A percentile compares a stretch with the other conserved stretches of the same genome.
Evolutionary conservation across 2,329 filamentous ascomycete genomes (phyloP).

Genomic region (Erysiphe pulchra): DNA sequence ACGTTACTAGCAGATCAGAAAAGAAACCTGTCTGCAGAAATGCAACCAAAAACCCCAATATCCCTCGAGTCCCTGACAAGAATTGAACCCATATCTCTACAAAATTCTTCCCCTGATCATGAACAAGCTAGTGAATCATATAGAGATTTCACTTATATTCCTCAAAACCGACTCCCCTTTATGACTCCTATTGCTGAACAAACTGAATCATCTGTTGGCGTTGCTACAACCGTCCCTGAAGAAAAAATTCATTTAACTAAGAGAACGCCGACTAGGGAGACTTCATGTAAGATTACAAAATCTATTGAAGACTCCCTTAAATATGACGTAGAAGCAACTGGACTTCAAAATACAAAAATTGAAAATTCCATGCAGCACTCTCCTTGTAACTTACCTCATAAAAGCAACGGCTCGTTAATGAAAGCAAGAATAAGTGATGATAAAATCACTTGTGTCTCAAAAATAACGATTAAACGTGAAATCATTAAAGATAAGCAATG

Average conservation of each 20-base stretch:
- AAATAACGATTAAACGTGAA: conserved; percentile 31
- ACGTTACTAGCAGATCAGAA: conserved; percentile 16
- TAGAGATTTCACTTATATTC: conserved; percentile 52
- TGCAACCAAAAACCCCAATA: conserved; percentile 20
- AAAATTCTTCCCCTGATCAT: conserved; percentile 66
- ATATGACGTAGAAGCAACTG: conserved; percentile 9
- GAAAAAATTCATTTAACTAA: conserved; percentile 32
- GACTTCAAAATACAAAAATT: conserved; percentile 4
- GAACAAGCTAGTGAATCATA: conserved; percentile 55
- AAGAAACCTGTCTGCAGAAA: conserved; percentile 13
- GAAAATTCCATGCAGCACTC: conserved; percentile 24
- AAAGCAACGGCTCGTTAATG: neutral
- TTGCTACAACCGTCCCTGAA: conserved; percentile 26
- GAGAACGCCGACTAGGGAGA: conserved; percentile 49
- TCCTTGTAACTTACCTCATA: neutral
- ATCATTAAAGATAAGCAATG: conserved; percentile 65
- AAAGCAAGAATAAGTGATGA: neutral
- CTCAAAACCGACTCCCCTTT: conserved; percentile 81
- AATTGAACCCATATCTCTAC: conserved; percentile 40
- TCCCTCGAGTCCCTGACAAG: conserved; percentile 14
- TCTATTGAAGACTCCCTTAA: neutral
- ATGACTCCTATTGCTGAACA: conserved; percentile 97
- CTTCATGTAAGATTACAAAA: conserved; percentile 1
- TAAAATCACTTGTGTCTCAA: conserved; percentile 9
- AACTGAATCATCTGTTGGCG: conserved; percentile 65